A percentile compares a stretch with the other conserved stretches of the same genome.
Evolutionary conservation across 176 grass and related monocot species (phyloP).

Genomic region (Puccinellia tenuiflora): DNA sequence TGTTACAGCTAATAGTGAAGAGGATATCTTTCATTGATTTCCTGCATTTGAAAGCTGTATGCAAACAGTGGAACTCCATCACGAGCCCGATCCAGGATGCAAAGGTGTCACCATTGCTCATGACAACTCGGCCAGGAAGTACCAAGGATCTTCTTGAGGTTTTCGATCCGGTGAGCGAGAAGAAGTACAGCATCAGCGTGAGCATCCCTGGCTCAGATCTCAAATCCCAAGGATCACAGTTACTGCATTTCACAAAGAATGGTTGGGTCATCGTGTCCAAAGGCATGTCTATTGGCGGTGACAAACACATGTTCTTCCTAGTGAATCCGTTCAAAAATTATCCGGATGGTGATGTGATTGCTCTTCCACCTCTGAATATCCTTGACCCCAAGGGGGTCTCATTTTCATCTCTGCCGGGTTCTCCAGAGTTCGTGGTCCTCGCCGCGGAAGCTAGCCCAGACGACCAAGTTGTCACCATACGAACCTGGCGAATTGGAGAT

Average conservation of each 20-base stretch:
- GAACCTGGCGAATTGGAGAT: not conserved
- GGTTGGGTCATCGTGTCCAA: not conserved
- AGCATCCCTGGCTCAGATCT: not conserved
- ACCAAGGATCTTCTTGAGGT: not conserved
- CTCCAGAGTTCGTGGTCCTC: not conserved
- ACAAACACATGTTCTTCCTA: not conserved
- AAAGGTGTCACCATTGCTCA: not conserved
- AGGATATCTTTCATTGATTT: conserved; percentile 5
- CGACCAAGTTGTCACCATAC: not conserved
- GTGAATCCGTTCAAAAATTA: not conserved
- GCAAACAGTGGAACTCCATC: not conserved
- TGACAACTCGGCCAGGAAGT: not conserved
- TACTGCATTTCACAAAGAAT: not conserved
- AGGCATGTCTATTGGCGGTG: not conserved
- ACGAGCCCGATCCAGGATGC: not conserved
- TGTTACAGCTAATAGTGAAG: not conserved
- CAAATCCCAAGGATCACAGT: not conserved
- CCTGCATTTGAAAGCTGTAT: not conserved
- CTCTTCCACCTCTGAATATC: not conserved
- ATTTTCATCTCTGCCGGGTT: not conserved
- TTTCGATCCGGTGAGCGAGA: not conserved
- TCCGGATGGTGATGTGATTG: not conserved
- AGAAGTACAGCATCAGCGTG: not conserved
- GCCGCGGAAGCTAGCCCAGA: not conserved
- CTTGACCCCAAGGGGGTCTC: not conserved